Evolutionary conservation across 2,329 filamentous ascomycete species (phyloP), one percentile per base, ranked within the genome.

Genomic region (Phyllosticta paracitricarpa): DNA sequence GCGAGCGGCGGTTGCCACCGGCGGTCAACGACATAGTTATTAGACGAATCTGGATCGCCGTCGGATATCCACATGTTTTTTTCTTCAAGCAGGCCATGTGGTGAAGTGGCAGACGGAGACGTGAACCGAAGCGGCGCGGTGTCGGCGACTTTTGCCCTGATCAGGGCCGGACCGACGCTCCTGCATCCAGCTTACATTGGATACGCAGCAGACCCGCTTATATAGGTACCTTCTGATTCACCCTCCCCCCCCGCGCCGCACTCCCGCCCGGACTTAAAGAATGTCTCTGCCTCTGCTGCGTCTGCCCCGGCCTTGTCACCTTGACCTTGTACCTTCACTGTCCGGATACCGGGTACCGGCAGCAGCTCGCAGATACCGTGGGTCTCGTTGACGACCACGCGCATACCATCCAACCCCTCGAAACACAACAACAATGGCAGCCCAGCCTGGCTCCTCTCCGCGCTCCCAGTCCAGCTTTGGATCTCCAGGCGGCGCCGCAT

Each of bases 371-470:
- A 48, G 40, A 17, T 17, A 3, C 40, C 40, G 40, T n/a, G 40
- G 28, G 28, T 30, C 28, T 8, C 9, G 6, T 8, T 30, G 28
- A 30, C 28, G 28, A 30, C 28, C 28, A 30, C 25, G 26, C 24
- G 30, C 30, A 17, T n/a, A 35, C 33, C 56, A 48, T 22, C 17
- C 25, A 2, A 22, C 51, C 35, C 19, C 25, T n/a, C 24, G 28
- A 24, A n/a, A 17, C 26, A 14, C 51, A 3, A 5, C 40, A n/a
- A 48, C 40, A 48, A 60, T 60, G 58, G 26, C 51, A 53, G 40
- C 53, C n/a, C 40, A 48, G 40, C 40, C 40, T n/a, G 40, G 17
- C 53, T 60, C 58, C 8, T 60, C 58, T 40, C 58, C 58, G 53
- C 53, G 58, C 52, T 59, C 58, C 40, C 40, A 48, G 40, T 48